Evolutionary conservation across 2,329 filamentous ascomycete genomes (phyloP), one percentile per base, ranked within the genome.

Genomic region (Elsinoe australis): DNA sequence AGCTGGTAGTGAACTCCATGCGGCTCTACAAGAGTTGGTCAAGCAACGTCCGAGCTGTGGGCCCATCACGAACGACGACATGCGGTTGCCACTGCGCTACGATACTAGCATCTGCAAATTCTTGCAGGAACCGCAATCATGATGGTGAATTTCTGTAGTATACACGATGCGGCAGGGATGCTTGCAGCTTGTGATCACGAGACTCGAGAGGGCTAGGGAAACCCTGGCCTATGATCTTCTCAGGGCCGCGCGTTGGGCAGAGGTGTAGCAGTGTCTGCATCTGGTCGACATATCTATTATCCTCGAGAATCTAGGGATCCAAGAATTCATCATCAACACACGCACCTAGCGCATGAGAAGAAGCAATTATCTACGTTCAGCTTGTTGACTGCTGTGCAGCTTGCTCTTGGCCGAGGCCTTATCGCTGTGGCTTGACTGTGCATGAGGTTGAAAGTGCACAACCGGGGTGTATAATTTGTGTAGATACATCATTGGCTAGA

Each of bases 1-100:
- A 41, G 36, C 36, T 41, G 9, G 15, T 22, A 24, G 33, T 9
- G 19, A 12, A 28, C 21, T 5, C 14, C 21, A 12, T 44, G 39
- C 39, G 24, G 39, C 39, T 44, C 39, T 26, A 12, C n/a, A 29
- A 8, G 10, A 42, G 39, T 44, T 31, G 39, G 10, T 44, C 39
- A 28, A 44, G 39, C 28, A 32, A 44, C 26, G 26, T 29, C 26
- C 26, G 26, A 29, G 12, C n/a, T 26, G 36, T 41, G 36, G 36
- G 28, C 12, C 36, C 21, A 41, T 21, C 36, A 26, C n/a, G n/a
- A n/a, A n/a, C n/a, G n/a, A n/a, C n/a, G n/a, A n/a, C n/a, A n/a
- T n/a, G n/a, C n/a, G n/a, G n/a, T n/a, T n/a, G n/a, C n/a, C n/a
- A n/a, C n/a, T n/a, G n/a, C n/a, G n/a, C n/a, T n/a, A n/a, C n/a